Evolutionary conservation across 352 stramenopile genomes (phyloP).

Genomic region (Phytopythium helicoides): DNA sequence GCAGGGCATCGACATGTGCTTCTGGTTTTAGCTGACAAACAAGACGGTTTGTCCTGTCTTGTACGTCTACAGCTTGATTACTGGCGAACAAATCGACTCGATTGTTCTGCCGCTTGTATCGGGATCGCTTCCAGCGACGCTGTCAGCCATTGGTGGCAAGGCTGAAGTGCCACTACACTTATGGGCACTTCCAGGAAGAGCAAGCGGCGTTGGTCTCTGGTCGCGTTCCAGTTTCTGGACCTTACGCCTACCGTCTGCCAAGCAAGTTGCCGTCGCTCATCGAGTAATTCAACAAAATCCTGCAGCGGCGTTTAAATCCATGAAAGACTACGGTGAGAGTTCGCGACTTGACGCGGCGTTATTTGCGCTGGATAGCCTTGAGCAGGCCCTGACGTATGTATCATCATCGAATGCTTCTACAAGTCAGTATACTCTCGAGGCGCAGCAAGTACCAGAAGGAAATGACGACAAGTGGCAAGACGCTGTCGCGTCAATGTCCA

Average conservation of each 20-base stretch:
- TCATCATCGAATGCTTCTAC: slow-evolving; percentile 2
- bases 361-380: slow-evolving; percentile 62
- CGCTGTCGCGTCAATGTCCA: slow-evolving; percentile 41
- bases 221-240: slow-evolving; percentile 56
- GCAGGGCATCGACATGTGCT: slow-evolving; percentile 47
- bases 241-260: slow-evolving; percentile 50
- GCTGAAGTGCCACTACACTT: slow-evolving; percentile 26
- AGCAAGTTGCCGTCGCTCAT: slow-evolving; percentile 25
- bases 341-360: slow-evolving; percentile 56
- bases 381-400: slow-evolving; percentile 15
- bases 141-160: slow-evolving; percentile 4
- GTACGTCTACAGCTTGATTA: slow-evolving; percentile 53
- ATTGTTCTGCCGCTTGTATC: slow-evolving; percentile 27
- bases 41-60: slow-evolving; percentile 10
- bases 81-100: slow-evolving; percentile 34
- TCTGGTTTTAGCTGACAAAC: slow-evolving; percentile 13
- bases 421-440: too few species aligned
- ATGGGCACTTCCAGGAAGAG: slow-evolving; percentile 45
- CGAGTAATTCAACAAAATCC: slow-evolving; percentile 12
- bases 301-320: slow-evolving; percentile 32
- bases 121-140: background rate
- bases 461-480: slow-evolving; percentile 17
- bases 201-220: slow-evolving; percentile 61
- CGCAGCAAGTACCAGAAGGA: background rate
- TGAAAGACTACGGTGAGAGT: slow-evolving; percentile 50